Evolutionary conservation across 1,139 yeast genomes (phyloP).

Genomic region (Casaregolazyma suthepensis): DNA sequence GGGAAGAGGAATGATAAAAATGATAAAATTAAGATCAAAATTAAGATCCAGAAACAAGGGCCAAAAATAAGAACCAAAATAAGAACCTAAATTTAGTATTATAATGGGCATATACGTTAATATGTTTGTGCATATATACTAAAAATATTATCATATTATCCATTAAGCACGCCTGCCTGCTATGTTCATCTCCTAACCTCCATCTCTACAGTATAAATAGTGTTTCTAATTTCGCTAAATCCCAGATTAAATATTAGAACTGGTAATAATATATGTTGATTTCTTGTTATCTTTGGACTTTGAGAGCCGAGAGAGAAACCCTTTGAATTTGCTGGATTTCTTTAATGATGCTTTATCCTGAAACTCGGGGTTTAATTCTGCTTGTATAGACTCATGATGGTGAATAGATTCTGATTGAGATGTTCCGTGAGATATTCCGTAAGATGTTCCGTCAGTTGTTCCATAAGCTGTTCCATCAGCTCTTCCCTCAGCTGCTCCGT

Average conservation of each 20-base stretch:
- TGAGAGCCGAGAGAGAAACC: conserved; percentile 25
- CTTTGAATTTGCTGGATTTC: conserved; percentile 18
- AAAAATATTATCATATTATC: background rate
- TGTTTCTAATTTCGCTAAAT: no score
- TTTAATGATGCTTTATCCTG: background rate
- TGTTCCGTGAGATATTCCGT: background rate
- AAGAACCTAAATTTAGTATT: no score
- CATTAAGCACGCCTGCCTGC: background rate
- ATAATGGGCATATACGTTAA: no score
- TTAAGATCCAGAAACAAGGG: no score
- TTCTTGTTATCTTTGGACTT: conserved; percentile 20
- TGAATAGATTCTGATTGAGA: background rate
- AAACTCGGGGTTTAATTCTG: no score
- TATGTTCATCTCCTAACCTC: no score
- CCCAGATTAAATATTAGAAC: conserved; percentile 18
- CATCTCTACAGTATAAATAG: no score
- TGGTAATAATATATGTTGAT: conserved; percentile 24
- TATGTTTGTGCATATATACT: background rate
- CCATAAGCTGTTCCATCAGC: background rate
- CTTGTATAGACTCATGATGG: background rate
- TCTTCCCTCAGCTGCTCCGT: background rate
- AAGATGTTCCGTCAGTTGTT: background rate
- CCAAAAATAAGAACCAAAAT: no score
- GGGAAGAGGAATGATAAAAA: no score
- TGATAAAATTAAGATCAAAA: no score